Evolutionary conservation across 805 yeast species (phyloP).

Genomic region (Metschnikowia hibisci): DNA sequence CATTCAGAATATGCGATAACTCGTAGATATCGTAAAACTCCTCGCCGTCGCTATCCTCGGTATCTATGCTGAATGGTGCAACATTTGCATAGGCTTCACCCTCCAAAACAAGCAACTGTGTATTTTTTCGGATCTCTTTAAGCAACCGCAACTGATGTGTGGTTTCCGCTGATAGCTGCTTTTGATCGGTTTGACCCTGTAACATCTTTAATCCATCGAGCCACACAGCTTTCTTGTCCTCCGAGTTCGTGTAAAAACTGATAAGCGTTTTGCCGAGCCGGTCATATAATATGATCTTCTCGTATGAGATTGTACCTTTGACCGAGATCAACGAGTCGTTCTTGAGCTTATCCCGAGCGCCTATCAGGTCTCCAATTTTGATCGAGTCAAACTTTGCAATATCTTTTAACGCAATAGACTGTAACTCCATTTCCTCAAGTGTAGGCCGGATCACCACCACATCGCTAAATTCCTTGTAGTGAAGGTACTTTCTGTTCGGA

Average conservation of each 20-base stretch:
- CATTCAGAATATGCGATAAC: slow-evolving; percentile 22
- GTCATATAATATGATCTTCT: slow-evolving; percentile 50
- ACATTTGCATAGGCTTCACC: slow-evolving; percentile 17
- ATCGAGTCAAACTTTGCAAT: slow-evolving; percentile 49
- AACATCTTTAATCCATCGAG: slow-evolving; percentile 65
- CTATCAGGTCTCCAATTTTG: slow-evolving; percentile 41
- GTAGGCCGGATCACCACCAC: slow-evolving; percentile 49
- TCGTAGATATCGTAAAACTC: slow-evolving; percentile 28
- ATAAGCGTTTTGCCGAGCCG: slow-evolving; percentile 43
- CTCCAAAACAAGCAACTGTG: slow-evolving; percentile 39
- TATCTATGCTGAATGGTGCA: slow-evolving; percentile 15
- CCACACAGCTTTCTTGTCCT: slow-evolving; percentile 68
- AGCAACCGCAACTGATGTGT: slow-evolving; percentile 32
- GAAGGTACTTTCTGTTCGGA: slow-evolving; percentile 58
- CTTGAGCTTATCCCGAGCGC: slow-evolving; percentile 41
- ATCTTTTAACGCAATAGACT: slow-evolving; percentile 47
- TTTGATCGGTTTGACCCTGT: slow-evolving; percentile 30
- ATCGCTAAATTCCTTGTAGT: slow-evolving; percentile 55
- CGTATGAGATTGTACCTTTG: slow-evolving; percentile 53
- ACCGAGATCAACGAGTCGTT: slow-evolving; percentile 49
- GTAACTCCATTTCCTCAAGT: slow-evolving; percentile 54
- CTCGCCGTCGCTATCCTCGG: slow-evolving; percentile 22
- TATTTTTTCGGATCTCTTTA: slow-evolving; percentile 35
- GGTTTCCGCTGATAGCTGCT: slow-evolving; percentile 36
- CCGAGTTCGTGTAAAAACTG: slow-evolving; percentile 66